Percentiles rank a stretch among this genome's conserved stretches.
Evolutionary conservation across 1,139 yeast genomes (phyloP).

Genomic region (Yamadazyma buinensis): DNA sequence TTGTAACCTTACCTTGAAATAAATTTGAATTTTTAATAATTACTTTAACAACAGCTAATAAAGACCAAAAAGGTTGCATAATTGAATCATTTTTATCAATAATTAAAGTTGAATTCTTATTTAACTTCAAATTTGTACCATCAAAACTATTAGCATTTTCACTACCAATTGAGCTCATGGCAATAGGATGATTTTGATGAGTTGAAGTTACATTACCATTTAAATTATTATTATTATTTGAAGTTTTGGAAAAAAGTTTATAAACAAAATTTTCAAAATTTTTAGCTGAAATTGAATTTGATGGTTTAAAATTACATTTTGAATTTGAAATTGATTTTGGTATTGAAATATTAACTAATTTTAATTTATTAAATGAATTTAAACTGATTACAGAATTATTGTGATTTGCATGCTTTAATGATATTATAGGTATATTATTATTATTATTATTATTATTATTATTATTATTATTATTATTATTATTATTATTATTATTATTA

Average conservation of each 20-base stretch:
- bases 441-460: not conserved
- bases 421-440: slow-evolving; percentile 4
- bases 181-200: not conserved
- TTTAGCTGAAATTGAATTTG: slow-evolving; percentile 42
- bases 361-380: not conserved
- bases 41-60: slow-evolving; percentile 59
- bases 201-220: not conserved
- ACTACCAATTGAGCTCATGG: not conserved
- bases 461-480: too few relatives aligned
- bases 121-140: slow-evolving; percentile 11
- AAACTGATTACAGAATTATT: not conserved
- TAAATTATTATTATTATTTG: not conserved
- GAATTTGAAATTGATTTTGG: slow-evolving; percentile 14
- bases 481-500: too few relatives aligned
- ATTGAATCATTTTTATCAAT: slow-evolving; percentile 17
- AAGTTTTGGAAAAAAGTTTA: slow-evolving; percentile 33
- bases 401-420: slow-evolving; percentile 3
- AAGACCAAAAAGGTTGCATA: slow-evolving; percentile 66
- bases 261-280: slow-evolving; percentile 55
- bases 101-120: slow-evolving; percentile 14
- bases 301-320: slow-evolving; percentile 10
- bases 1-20: slow-evolving; percentile 52
- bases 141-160: not conserved
- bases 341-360: slow-evolving; percentile 7
- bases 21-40: slow-evolving; percentile 47